Evolutionary conservation across 306 rosid species (phyloP).

Genomic region (Dryas alaskensis): DNA sequence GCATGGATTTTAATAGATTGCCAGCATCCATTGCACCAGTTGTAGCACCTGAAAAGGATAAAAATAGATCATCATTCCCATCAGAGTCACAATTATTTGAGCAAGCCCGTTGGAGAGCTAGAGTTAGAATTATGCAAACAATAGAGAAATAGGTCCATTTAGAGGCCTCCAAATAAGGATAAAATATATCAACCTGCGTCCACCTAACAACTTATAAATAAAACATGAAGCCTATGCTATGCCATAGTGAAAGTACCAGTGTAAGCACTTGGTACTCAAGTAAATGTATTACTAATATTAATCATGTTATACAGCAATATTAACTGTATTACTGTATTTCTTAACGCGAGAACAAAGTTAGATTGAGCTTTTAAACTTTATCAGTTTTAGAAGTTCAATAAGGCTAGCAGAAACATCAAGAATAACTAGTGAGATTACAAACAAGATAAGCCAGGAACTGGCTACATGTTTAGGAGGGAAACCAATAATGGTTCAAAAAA

Average conservation of each 20-base stretch:
- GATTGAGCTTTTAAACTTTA: background rate
- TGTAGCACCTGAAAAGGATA: constrained; percentile 71
- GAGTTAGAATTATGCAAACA: constrained; percentile 6
- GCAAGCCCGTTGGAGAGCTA: constrained; percentile 69
- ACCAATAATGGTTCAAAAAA: background rate
- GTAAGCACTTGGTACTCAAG: background rate
- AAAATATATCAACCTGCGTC: constrained; percentile 8
- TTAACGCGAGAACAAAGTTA: background rate
- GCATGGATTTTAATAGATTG: constrained; percentile 98
- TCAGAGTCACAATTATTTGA: constrained; percentile 70
- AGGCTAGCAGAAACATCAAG: background rate
- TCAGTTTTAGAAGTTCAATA: background rate
- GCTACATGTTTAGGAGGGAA: background rate
- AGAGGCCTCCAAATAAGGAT: background rate
- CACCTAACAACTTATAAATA: no score
- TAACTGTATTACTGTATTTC: no score
- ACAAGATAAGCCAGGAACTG: background rate
- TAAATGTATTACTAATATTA: background rate
- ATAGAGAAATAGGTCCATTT: background rate
- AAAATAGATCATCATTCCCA: constrained; percentile 19
- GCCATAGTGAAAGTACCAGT: background rate
- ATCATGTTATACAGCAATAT: background rate
- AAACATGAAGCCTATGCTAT: background rate
- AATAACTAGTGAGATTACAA: background rate
- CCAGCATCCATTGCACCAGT: constrained; percentile 99